Percentiles rank a stretch among this genome's conserved stretches.
Evolutionary conservation across 1,284 basidiomycete species (phyloP).

Genomic region (Ceratobasidium sp.): DNA sequence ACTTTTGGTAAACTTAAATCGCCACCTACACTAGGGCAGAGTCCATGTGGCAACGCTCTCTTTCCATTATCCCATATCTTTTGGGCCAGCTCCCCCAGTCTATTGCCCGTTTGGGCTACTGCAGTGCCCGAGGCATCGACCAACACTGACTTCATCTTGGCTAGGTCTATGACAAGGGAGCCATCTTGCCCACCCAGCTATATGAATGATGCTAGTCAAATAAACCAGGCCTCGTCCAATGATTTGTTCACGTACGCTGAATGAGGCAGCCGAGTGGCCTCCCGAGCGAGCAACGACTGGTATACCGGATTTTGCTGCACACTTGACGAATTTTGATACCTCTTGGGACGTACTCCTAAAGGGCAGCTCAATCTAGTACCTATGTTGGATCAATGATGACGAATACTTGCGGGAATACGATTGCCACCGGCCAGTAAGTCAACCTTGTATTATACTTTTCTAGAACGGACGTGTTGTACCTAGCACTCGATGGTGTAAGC

Average conservation of each 20-base stretch:
- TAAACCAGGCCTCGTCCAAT: too few relatives aligned
- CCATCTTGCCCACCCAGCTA: conserved; percentile 41
- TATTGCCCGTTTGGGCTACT: conserved; percentile 40
- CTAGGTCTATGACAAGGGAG: conserved; percentile 40
- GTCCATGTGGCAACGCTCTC: conserved; percentile 16
- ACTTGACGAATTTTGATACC: conserved; percentile 34
- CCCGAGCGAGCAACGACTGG: conserved; percentile 39
- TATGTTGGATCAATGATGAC: background rate
- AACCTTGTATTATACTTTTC: conserved; percentile 39
- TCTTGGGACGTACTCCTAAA: conserved; percentile 16
- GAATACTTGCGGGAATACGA: conserved; percentile 39
- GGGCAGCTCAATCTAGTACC: background rate
- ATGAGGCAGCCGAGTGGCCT: conserved; percentile 39
- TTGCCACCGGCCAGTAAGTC: conserved; percentile 38
- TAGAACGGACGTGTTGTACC: background rate
- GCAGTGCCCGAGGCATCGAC: conserved; percentile 25
- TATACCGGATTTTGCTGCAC: conserved; percentile 20
- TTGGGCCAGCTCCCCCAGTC: conserved; percentile 39
- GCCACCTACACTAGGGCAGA: conserved; percentile 14
- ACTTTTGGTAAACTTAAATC: background rate
- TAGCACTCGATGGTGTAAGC: background rate
- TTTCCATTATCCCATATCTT: conserved; percentile 39
- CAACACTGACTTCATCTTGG: conserved; percentile 39
- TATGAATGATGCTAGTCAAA: background rate
- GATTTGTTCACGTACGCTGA: too few relatives aligned